Evolutionary conservation across 345 rosid genomes (phyloP).

Genomic region (Brassica rapa): DNA sequence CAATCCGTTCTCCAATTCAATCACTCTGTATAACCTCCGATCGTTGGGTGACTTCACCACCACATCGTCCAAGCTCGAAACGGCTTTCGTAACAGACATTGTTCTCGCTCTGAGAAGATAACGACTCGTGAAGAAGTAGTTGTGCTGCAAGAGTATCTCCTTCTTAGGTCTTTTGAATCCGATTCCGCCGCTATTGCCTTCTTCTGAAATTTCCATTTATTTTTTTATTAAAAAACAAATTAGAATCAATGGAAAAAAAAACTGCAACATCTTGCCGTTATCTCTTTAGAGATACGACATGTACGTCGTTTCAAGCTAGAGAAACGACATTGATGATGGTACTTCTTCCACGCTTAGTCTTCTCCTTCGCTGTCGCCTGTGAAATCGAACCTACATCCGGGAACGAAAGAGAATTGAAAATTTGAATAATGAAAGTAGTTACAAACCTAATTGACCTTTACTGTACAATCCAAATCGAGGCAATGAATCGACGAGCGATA

Average conservation of each 20-base stretch:
- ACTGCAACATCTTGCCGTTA: conserved; percentile 23
- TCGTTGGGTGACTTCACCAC: conserved; percentile 92
- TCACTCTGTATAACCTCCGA: conserved; percentile 64
- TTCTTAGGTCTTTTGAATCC: conserved; percentile 41
- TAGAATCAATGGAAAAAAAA: conserved; percentile 1
- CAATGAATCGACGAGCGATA: conserved; percentile 18
- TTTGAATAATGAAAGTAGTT: not conserved
- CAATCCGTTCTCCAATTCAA: conserved; percentile 75
- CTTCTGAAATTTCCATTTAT: conserved; percentile 21
- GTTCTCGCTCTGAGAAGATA: conserved; percentile 13
- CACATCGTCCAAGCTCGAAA: conserved; percentile 50
- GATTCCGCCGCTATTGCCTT: conserved; percentile 33
- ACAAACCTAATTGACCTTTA: conserved; percentile 25
- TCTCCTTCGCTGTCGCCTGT: not conserved
- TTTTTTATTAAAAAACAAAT: not conserved
- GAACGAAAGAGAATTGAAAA: not conserved
- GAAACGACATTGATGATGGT: conserved; percentile 5
- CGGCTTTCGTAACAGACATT: conserved; percentile 46
- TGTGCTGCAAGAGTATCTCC: conserved; percentile 3
- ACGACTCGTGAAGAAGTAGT: conserved; percentile 7
- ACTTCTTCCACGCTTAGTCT: not conserved
- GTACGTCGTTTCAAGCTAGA: not conserved
- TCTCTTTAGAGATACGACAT: not conserved
- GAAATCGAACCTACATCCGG: not conserved
- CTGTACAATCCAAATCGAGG: conserved; percentile 12